phyloP scores from a whole-genome alignment of 306 rosid species.

The Rosa chinensis region DNA sequence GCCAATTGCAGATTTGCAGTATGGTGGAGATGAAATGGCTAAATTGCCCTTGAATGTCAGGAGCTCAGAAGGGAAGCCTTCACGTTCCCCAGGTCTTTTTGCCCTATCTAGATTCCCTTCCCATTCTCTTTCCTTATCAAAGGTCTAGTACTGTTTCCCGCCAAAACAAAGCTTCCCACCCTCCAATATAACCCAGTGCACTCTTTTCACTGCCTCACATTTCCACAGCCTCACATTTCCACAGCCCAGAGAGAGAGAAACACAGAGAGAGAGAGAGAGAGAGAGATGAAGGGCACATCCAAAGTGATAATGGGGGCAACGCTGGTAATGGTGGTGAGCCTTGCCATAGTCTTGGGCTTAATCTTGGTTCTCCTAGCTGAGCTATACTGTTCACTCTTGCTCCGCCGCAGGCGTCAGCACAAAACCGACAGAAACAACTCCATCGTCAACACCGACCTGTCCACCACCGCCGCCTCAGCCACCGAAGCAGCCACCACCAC shows the following conservation, averaged over 20 bases:
- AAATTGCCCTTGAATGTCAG: constrained; percentile 38
- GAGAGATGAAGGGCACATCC: constrained; percentile 81
- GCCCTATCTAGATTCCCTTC: constrained; percentile 37
- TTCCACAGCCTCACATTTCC: constrained; percentile 18
- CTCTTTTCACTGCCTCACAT: constrained; percentile 29
- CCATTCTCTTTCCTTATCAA: constrained; percentile 25
- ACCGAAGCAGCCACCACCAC: not conserved
- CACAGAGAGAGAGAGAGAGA: constrained; percentile 21
- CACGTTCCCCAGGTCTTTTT: constrained; percentile 45
- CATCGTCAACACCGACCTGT: constrained; percentile 11
- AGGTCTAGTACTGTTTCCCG: constrained; percentile 52
- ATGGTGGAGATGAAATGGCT: constrained; percentile 14
- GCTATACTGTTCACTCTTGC: constrained; percentile 91
- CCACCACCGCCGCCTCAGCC: constrained; percentile 12
- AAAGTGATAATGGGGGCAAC: constrained; percentile 88
- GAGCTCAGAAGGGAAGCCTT: constrained; percentile 30
- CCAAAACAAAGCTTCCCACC: constrained; percentile 39
- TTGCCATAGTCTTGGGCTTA: constrained; percentile 76
- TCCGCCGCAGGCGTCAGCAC: constrained; percentile 68
- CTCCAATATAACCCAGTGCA: constrained; percentile 27
- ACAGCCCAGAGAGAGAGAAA: constrained; percentile 6
- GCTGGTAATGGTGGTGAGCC: constrained; percentile 74
- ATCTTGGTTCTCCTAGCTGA: constrained; percentile 77
- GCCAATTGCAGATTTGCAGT: not conserved
- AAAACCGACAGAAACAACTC: constrained; percentile 29